Evolutionary conservation across 1,139 yeast species (phyloP).

Genomic region (Eremothecium sinecaudum): DNA sequence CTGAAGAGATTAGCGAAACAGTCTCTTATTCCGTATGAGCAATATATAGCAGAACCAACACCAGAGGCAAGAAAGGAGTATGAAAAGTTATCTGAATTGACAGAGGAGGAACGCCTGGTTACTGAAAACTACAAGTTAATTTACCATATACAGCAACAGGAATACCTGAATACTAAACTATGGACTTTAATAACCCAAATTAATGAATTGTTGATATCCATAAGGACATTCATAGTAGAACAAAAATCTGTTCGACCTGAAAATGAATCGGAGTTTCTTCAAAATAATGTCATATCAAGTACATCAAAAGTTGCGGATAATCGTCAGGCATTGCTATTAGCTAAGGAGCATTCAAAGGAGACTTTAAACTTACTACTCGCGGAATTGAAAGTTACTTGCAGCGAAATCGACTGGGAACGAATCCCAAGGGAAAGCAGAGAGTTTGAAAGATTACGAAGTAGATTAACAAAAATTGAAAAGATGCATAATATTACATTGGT

Average conservation of each 20-base stretch:
- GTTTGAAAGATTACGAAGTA: constrained; percentile 10
- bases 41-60: constrained; percentile 14
- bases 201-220: constrained; percentile 24
- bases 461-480: constrained; percentile 12
- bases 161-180: constrained; percentile 23
- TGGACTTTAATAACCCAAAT: constrained; percentile 22
- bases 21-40: constrained; percentile 23
- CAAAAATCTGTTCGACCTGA: constrained; percentile 15
- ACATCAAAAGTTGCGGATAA: constrained; percentile 9
- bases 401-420: constrained; percentile 19
- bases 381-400: constrained; percentile 12
- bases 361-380: constrained; percentile 13
- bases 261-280: constrained; percentile 8
- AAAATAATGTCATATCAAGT: constrained; percentile 4
- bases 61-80: constrained; percentile 12
- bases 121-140: constrained; percentile 23
- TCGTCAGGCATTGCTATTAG: constrained; percentile 8
- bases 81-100: constrained; percentile 9
- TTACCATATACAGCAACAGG: constrained; percentile 27
- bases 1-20: constrained; percentile 27
- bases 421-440: constrained; percentile 14
- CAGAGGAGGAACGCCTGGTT: constrained; percentile 16
- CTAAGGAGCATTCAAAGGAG: constrained; percentile 10
- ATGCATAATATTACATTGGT: constrained; percentile 33
- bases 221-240: constrained; percentile 25